These are phyloP conservation scores for Fusarium newnesense DNA, from an alignment of 2,329 filamentous ascomycete species.

Conservation along the genomic window DNA sequence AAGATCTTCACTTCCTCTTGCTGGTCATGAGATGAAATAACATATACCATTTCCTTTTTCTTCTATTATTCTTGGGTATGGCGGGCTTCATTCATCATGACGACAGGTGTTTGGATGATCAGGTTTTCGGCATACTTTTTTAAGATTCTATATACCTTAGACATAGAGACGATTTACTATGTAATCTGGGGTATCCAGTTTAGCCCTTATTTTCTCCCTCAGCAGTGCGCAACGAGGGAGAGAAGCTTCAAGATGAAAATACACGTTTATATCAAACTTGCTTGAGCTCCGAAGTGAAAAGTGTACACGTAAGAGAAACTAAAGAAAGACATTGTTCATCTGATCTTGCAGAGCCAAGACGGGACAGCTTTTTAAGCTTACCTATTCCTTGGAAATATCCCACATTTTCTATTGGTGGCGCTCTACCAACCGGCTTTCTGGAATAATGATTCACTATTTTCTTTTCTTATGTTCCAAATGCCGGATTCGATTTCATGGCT, in stretches of 20 bases:
- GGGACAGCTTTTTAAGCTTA: conserved; percentile 3
- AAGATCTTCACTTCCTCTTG: not conserved
- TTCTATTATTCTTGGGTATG: conserved; percentile 23
- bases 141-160: conserved; percentile 29
- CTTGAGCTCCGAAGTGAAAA: not conserved
- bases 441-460: not conserved
- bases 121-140: conserved; percentile 17
- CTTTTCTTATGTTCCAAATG: not conserved
- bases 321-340: not conserved
- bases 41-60: conserved; percentile 20
- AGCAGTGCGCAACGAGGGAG: conserved; percentile 30
- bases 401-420: not conserved
- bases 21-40: conserved; percentile 3
- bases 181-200: conserved; percentile 23
- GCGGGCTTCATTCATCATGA: conserved; percentile 30
- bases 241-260: conserved; percentile 13
- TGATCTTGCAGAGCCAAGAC: not conserved
- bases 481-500: not conserved
- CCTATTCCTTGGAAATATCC: not conserved
- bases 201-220: conserved; percentile 14
- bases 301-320: not conserved
- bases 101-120: conserved; percentile 31
- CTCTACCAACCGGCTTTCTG: not conserved
- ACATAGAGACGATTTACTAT: conserved; percentile 35
- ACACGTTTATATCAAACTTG: not conserved